These are phyloP conservation scores for Corynascus novoguineensis DNA, from an alignment of 495 filamentous ascomycete species.

Conservation along the genomic window DNA sequence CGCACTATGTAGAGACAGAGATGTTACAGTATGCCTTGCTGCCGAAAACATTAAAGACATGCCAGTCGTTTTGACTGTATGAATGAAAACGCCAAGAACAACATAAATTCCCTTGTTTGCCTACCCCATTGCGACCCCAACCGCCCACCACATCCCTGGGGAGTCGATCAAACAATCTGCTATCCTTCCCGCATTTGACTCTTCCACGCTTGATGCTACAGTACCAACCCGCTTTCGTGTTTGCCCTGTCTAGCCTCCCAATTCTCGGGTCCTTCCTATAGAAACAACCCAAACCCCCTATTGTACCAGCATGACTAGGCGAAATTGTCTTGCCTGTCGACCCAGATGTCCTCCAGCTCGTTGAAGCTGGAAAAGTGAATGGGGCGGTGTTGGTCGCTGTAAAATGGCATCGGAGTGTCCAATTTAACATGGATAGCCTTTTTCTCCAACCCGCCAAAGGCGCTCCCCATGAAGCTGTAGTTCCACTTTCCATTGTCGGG, in stretches of 20 bases:
- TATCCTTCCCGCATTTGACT: conserved; percentile 17
- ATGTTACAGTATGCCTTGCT: not conserved
- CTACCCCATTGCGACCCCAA: conserved; percentile 5
- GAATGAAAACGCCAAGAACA: conserved; percentile 12
- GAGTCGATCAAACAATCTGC: conserved; percentile 31
- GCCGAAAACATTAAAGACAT: not conserved
- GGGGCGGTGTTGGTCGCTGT: conserved; percentile 86
- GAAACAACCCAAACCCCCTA: not conserved
- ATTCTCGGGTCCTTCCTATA: not conserved
- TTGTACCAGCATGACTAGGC: conserved; percentile 45
- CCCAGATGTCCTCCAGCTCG: conserved; percentile 84
- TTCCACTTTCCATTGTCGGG: conserved; percentile 93
- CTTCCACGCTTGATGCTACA: conserved; percentile 6
- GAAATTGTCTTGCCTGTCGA: conserved; percentile 82
- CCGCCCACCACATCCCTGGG: conserved; percentile 20
- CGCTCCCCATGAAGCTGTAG: conserved; percentile 93
- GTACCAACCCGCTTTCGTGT: conserved; percentile 9
- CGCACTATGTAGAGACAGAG: conserved; percentile 1
- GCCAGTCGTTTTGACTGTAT: not conserved
- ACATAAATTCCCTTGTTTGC: not conserved
- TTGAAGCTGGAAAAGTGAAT: conserved; percentile 94
- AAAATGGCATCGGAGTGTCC: conserved; percentile 85
- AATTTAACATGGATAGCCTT: conserved; percentile 85
- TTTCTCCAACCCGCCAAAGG: conserved; percentile 82
- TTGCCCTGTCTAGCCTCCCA: not conserved